phyloP scores from a whole-genome alignment of 257 asterid species.

The Penstemon barbatus region DNA sequence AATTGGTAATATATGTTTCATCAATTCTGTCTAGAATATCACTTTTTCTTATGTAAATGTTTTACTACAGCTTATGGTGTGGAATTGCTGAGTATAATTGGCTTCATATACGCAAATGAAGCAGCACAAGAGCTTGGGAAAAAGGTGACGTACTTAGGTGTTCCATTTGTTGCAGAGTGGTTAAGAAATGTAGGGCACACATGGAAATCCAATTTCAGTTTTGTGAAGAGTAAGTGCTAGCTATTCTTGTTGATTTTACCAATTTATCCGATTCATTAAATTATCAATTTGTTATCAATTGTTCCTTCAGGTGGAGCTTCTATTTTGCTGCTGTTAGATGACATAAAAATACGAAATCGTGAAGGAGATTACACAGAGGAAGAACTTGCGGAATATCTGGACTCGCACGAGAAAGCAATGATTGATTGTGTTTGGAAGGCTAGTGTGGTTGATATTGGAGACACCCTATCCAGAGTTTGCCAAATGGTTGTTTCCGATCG shows the following conservation, averaged over 20 bases:
- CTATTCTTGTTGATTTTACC: neutral
- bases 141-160: conserved; percentile 89
- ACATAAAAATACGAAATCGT: conserved; percentile 75
- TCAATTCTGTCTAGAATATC: conserved; percentile 2
- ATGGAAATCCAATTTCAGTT: conserved; percentile 95
- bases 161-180: conserved; percentile 99
- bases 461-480: conserved; percentile 90
- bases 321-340: conserved; percentile 92
- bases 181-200: conserved; percentile 96
- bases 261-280: conserved; percentile 6
- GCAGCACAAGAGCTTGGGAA: conserved; percentile 98
- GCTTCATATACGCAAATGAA: conserved; percentile 90
- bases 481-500: conserved; percentile 77
- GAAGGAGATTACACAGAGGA: conserved; percentile 91
- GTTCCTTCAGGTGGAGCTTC: conserved; percentile 75
- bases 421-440: conserved; percentile 98
- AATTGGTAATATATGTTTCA: conserved; percentile 57
- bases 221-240: conserved; percentile 88
- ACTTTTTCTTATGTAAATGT: conserved; percentile 30
- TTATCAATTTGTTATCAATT: too few relatives aligned
- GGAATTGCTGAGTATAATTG: conserved; percentile 96
- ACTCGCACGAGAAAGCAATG: conserved; percentile 92
- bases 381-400: conserved; percentile 86
- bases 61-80: conserved; percentile 87
- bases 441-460: conserved; percentile 96